A percentile compares a stretch with the other conserved stretches of the same genome.
These are phyloP conservation scores for Neurospora intermedia DNA, from an alignment of 495 filamentous ascomycete species.

Conservation along the genomic window DNA sequence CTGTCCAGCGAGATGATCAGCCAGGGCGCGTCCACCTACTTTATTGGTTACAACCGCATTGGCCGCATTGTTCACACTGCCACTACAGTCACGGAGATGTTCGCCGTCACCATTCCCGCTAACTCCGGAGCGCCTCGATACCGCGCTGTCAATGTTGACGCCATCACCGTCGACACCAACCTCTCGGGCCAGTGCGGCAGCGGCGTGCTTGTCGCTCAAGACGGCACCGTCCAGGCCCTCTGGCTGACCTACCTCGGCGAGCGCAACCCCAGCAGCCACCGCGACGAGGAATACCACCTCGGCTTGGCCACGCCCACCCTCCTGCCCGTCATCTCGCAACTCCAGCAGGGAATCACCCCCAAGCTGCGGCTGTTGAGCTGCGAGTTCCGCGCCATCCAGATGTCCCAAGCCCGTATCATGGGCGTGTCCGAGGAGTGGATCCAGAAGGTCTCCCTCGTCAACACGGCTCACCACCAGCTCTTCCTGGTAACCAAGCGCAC, in stretches of 20 bases:
- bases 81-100: constrained; percentile 93
- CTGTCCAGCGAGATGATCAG: constrained; percentile 74
- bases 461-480: constrained; percentile 84
- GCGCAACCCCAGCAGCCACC: constrained; percentile 60
- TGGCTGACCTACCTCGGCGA: constrained; percentile 97
- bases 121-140: constrained; percentile 88
- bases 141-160: constrained; percentile 91
- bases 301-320: constrained; percentile 83
- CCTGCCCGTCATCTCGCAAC: constrained; percentile 71
- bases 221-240: constrained; percentile 84
- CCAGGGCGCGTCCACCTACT: constrained; percentile 81
- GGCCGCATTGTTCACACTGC: constrained; percentile 86
- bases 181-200: constrained; percentile 89
- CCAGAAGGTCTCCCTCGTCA: constrained; percentile 69
- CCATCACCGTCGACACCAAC: constrained; percentile 91
- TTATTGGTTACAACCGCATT: constrained; percentile 96
- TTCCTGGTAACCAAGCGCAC: constrained; percentile 92
- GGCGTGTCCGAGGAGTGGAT: constrained; percentile 96
- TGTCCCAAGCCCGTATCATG: constrained; percentile 98
- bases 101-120: constrained; percentile 90
- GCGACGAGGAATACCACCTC: constrained; percentile 95
- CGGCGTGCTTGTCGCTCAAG: constrained; percentile 79
- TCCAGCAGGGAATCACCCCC: constrained; percentile 67
- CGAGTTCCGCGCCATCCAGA: constrained; percentile 89
- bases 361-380: constrained; percentile 82